Evolutionary conservation across 1,139 yeast species (phyloP).

Genomic region (Hansenula sp.): DNA sequence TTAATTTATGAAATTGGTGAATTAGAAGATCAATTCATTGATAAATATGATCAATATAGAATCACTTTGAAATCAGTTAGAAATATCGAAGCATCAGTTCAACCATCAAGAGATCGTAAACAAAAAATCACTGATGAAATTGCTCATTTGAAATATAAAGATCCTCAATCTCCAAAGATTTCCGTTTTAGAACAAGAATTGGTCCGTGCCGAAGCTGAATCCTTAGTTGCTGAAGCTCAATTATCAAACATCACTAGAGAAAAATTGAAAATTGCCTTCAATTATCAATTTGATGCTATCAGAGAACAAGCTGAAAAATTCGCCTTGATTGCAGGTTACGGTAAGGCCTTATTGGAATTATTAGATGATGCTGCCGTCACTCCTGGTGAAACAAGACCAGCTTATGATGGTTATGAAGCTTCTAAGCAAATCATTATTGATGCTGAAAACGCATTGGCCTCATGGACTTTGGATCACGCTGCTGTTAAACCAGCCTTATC

Average conservation of each 20-base stretch:
- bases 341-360: slow-evolving; percentile 78
- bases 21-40: slow-evolving; percentile 83
- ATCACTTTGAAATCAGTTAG: slow-evolving; percentile 75
- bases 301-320: slow-evolving; percentile 83
- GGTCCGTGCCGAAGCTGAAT: slow-evolving; percentile 89
- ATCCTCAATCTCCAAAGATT: slow-evolving; percentile 80
- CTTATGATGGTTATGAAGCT: slow-evolving; percentile 85
- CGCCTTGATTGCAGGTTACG: slow-evolving; percentile 85
- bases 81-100: slow-evolving; percentile 84
- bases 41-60: slow-evolving; percentile 83
- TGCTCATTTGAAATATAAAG: slow-evolving; percentile 79
- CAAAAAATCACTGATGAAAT: slow-evolving; percentile 82
- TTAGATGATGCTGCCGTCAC: slow-evolving; percentile 83
- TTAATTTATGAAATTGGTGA: slow-evolving; percentile 80
- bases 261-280: slow-evolving; percentile 79
- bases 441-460: slow-evolving; percentile 78
- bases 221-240: slow-evolving; percentile 88
- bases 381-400: slow-evolving; percentile 89
- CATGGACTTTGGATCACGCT: slow-evolving; percentile 81
- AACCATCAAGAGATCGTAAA: slow-evolving; percentile 84
- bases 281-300: slow-evolving; percentile 78
- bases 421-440: slow-evolving; percentile 83
- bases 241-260: slow-evolving; percentile 84
- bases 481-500: slow-evolving; percentile 78
- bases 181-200: slow-evolving; percentile 81